Conservation (phyloP, 345 rosid species). For the Hibiscus trionum region DNA sequence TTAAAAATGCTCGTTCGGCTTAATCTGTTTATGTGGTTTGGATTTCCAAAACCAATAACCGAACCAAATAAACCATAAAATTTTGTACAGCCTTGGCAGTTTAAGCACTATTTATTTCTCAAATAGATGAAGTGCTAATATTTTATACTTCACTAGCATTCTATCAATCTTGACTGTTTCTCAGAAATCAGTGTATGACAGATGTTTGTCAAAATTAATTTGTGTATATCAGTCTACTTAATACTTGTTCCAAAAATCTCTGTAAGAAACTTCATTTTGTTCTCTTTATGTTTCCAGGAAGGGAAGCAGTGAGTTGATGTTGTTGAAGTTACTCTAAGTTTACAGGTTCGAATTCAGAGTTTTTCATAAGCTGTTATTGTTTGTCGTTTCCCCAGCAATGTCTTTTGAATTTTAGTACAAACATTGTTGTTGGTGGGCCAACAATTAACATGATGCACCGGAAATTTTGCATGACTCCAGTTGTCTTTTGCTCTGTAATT, state of each 20-base stretch:
- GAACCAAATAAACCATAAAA: too few relatives aligned
- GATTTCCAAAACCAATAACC: too few relatives aligned
- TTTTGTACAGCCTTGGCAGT: not conserved
- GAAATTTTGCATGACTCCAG: not conserved
- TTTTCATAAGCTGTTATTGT: not conserved
- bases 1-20: too few relatives aligned
- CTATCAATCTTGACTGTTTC: not conserved
- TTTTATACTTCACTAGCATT: not conserved
- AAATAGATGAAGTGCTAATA: not conserved
- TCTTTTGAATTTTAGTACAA: not conserved
- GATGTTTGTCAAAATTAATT: not conserved
- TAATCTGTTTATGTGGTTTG: too few relatives aligned
- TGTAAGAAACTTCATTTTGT: not conserved
- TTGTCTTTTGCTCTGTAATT: slow-evolving; percentile 8
- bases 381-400: not conserved
- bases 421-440: slow-evolving; percentile 3
- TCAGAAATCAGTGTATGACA: not conserved
- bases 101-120: not conserved
- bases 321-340: slow-evolving; percentile 5
- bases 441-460: not conserved
- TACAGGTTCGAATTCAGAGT: slow-evolving; percentile 1
- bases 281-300: slow-evolving; percentile 6
- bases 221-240: not conserved
- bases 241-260: not conserved
- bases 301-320: not conserved